Conservation (phyloP, 2,329 filamentous ascomycete genomes). For the Trichoderma oligosporum region DNA sequence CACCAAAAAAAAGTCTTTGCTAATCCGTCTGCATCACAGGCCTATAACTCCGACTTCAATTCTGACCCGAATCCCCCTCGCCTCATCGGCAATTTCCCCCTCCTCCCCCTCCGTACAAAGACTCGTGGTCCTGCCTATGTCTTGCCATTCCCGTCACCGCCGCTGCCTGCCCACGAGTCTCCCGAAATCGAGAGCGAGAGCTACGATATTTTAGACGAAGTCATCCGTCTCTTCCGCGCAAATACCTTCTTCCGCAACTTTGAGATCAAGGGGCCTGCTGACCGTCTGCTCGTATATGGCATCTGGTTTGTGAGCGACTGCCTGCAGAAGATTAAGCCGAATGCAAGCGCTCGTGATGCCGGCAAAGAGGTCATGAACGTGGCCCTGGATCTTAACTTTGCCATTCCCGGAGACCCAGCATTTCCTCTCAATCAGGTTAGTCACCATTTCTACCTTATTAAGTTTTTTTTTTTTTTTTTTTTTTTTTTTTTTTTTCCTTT, state of each 20-base stretch:
- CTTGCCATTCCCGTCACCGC: conserved; percentile 58
- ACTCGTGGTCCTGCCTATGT: conserved; percentile 93
- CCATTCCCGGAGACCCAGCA: conserved; percentile 85
- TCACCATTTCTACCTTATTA: no score
- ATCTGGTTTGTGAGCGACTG: conserved; percentile 94
- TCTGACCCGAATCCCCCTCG: conserved; percentile 64
- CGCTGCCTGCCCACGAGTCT: conserved; percentile 58
- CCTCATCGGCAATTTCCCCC: conserved; percentile 82
- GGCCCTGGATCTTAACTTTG: conserved; percentile 89
- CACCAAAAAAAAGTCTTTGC: conserved; percentile 26
- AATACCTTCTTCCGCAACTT: conserved; percentile 99
- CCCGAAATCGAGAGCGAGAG: conserved; percentile 83
- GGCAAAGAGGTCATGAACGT: conserved; percentile 80
- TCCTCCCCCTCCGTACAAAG: conserved; percentile 90
- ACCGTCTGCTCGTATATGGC: conserved; percentile 91
- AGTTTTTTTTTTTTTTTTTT: not conserved
- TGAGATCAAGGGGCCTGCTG: conserved; percentile 93
- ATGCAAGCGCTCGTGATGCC: conserved; percentile 56
- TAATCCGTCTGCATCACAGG: conserved; percentile 48
- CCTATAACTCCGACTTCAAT: conserved; percentile 98
- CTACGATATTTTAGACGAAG: conserved; percentile 95
- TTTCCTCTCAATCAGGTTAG: conserved; percentile 86
- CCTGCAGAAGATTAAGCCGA: conserved; percentile 78
- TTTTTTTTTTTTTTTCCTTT: not conserved
- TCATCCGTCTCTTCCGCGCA: conserved; percentile 86